Base-by-base conservation (phyloP, 768 basidiomycete genomes). In the Hydnomerulius pinastri region DNA sequence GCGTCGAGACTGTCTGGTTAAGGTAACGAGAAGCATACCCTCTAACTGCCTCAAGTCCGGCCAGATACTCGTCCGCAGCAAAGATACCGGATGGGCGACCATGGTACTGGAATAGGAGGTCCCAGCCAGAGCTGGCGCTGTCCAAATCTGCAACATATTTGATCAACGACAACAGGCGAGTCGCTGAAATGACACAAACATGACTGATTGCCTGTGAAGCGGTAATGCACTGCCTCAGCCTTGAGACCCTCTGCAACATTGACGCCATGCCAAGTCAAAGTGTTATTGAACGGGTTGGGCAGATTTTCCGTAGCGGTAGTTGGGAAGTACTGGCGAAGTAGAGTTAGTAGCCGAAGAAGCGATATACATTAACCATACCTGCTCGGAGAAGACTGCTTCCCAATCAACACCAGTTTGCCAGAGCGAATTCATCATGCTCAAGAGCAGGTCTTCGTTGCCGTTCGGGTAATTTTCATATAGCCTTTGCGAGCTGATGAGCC, bases 181-280 rank as follows among this genome's bases (percentile, higher is more conserved):
- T 13, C 17, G 24, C 17, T 25, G 20, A 11, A 40, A 23, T 12
- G 21, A n/a, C 12, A 40, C 56, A 25, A 47, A 80, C 80, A 78
- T n/a, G 77, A 75, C 54, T 79, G 74, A 56, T 82, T 81, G 20
- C 39, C 18, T 28, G 51, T 80, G 77, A 80, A 81, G 18, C 80
- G 73, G 50, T 77, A 80, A 0, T 78, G 77, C 6, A 79, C 71
- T 13, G 79, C 78, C 5, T 79, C 62, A 2, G 80, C 79, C 61
- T 83, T 82, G 27, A 81, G 65, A 2, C 78, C 79, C 59, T 81
- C 80, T 4, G 79, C 78, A 71, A 83, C 72, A 57, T 81, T 82
- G 44, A 82, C 80, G 17, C 77, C 80, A 55, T 81, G 80, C 80
- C 79, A 82, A n/a, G 73, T 72, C 50, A 48, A 38, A 73, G 51